Evolutionary conservation across 202 grass and related monocot genomes (phyloP), one percentile per base, ranked within the genome.

Genomic region (Musa balbisiana): DNA sequence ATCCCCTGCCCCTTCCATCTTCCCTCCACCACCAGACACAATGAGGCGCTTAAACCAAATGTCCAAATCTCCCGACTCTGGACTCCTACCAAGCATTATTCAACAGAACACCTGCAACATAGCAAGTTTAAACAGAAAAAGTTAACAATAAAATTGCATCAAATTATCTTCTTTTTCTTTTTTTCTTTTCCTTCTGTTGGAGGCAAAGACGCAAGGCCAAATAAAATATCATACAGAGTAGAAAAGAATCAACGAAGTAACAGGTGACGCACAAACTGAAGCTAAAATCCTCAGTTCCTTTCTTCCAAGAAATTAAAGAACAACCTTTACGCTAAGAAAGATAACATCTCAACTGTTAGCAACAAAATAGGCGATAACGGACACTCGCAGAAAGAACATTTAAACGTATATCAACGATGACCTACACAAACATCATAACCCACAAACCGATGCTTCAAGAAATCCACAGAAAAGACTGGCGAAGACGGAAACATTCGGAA

Each of bases 41-140:
- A 94, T 84, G 3, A 85, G 85, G 17, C 59, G 75, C 55, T 88
- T 52, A 51, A 94, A 88, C 83, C 83, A 98, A 58, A 25, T 77
- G 82, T 87, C 85, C 74, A 92, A 64, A 54, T 86, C 82, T 49
- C 75, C 87, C 27, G 67, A 82, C n/a, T 23, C 19, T 22, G 55
- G 43, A 50, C 64, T 73, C 19, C 53, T 67, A 67, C 52, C 64
- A 65, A 92, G 86, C 94, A 98, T 93, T 76, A 73, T 60, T 86
- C 51, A 69, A 55, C 64, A 14, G 10, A 72, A 23, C 9, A 21
- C 19, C 60, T 63, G 49, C 14, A 52, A 8, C 19, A 27, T 53
- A 70, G 51, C 2, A 50, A 64, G 1, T 53, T 77, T 52, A 77
- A 62, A 15, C 29, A 25, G 5, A 43, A 6, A 43, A 43, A 8